Evolutionary conservation across 192 early-diverging fungal genomes (phyloP), one percentile per base, ranked within the genome.

Genomic region (Phycomyces nitens): DNA sequence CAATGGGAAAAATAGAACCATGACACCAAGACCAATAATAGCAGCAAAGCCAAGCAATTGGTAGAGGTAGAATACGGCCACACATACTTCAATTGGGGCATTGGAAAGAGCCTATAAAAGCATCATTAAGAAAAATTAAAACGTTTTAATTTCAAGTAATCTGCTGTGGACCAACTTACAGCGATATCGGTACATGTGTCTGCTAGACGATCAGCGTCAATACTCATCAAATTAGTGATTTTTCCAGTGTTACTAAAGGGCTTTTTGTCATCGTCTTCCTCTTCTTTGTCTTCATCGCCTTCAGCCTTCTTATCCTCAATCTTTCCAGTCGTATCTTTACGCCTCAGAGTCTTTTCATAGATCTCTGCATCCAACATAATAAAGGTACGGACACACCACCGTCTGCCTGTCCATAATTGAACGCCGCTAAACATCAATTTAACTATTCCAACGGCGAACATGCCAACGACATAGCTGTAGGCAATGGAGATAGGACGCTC

Each of bases 191-290:
- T 71, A 0, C 75, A 67, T n/a, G 83, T 68, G 18, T 82, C 74
- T 6, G 78, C 65, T 2, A 93, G 59, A 53, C 84, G 82, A 20
- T 79, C 74, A 26, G 89, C 75, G 50, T 94, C 92, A 4, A 88
- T 82, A 10, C 88, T 81, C 75, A 91, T 87, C 64, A 91, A 62
- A 68, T 88, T 89, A 14, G 87, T 87, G 44, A 91, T 84, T 74
- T 85, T 86, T 41, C 89, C 89, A 16, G 82, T 79, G 62, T 70
- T 27, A 22, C 69, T 69, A 3, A 77, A 70, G 0, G 73, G 60
- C 15, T 68, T 40, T 1, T 66, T n/a, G 43, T 43, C 70, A 7
- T 58, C 54, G 9, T 65, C 42, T 1, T n/a, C n/a, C n/a, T n/a
- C n/a, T n/a, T 43, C 41, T 5, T 29, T 43, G 2, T 34, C 23